These are phyloP conservation scores for Diaporthe longicolla DNA, from an alignment of 2,329 filamentous ascomycete species.

Conservation along the genomic window DNA sequence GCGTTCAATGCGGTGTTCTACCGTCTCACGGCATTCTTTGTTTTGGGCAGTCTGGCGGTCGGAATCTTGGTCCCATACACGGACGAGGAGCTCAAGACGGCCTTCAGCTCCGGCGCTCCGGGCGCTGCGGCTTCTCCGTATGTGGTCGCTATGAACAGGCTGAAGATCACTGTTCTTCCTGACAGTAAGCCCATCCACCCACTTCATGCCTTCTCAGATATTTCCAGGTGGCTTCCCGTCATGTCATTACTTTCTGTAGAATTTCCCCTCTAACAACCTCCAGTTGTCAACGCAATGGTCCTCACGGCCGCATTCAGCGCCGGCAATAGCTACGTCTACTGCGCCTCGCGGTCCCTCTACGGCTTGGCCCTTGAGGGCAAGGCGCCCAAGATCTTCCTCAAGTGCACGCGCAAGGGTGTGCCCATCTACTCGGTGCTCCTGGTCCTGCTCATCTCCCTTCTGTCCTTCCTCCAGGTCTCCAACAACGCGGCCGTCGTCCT, in stretches of 20 bases:
- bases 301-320: slow-evolving; percentile 52
- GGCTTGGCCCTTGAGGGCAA: slow-evolving; percentile 65
- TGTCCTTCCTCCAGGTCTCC: slow-evolving; percentile 57
- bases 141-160: slow-evolving; percentile 55
- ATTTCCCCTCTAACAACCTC: neutral
- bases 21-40: slow-evolving; percentile 78
- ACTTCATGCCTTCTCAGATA: neutral
- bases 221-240: neutral
- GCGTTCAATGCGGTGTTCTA: slow-evolving; percentile 83
- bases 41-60: slow-evolving; percentile 74
- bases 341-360: slow-evolving; percentile 64
- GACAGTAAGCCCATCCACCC: slow-evolving; percentile 52
- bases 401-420: slow-evolving; percentile 60
- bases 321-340: slow-evolving; percentile 67
- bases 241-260: neutral
- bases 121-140: slow-evolving; percentile 65
- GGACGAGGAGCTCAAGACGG: slow-evolving; percentile 65
- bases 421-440: slow-evolving; percentile 55
- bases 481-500: slow-evolving; percentile 55
- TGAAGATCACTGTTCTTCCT: slow-evolving; percentile 65
- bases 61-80: slow-evolving; percentile 73
- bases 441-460: slow-evolving; percentile 52
- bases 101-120: slow-evolving; percentile 65
- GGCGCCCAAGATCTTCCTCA: slow-evolving; percentile 58
- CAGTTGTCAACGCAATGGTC: slow-evolving; percentile 67